Percentiles rank a stretch among this genome's conserved stretches.
phyloP scores from a whole-genome alignment of 805 yeast genomes.

The Scheffersomyces amazonensis region DNA sequence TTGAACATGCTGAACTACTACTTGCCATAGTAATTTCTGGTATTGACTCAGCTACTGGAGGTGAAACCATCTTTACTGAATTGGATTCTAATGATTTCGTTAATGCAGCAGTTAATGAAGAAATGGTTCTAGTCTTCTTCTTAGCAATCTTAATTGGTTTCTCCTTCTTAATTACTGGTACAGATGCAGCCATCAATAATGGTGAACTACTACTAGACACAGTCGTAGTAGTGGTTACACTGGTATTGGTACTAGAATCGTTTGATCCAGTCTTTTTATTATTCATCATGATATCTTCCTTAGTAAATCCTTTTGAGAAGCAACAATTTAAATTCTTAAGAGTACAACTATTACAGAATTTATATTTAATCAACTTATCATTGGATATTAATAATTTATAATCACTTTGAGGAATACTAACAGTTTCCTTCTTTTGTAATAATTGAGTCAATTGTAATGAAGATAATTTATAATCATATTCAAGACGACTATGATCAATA shows the following conservation, averaged over 20 bases:
- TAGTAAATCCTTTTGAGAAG: slow-evolving; percentile 65
- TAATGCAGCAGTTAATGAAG: slow-evolving; percentile 8
- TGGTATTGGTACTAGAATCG: slow-evolving; percentile 1
- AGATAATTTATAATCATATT: background rate
- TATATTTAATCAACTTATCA: slow-evolving; percentile 45
- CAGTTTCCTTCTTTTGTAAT: background rate
- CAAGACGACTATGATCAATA: background rate
- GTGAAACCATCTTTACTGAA: too few species aligned
- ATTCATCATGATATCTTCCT: slow-evolving; percentile 50
- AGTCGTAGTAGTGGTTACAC: slow-evolving; percentile 5
- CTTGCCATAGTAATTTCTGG: too few species aligned
- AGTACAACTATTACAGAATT: slow-evolving; percentile 56
- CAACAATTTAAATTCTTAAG: slow-evolving; percentile 44
- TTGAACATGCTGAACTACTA: too few species aligned
- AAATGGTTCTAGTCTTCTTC: slow-evolving; percentile 2
- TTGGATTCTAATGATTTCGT: slow-evolving; percentile 11
- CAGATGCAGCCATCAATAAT: too few species aligned
- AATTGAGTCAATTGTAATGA: background rate
- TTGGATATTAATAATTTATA: slow-evolving; percentile 16
- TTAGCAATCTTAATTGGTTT: slow-evolving; percentile 1
- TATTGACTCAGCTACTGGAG: too few species aligned
- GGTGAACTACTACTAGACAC: slow-evolving; percentile 9
- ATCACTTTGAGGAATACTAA: slow-evolving; percentile 1
- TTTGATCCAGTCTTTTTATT: slow-evolving; percentile 20
- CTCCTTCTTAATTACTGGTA: slow-evolving; percentile 11